Percentiles rank a stretch among this genome's conserved stretches.
phyloP scores from a whole-genome alignment of 768 basidiomycete species.

The Xerocomellus intermedius region DNA sequence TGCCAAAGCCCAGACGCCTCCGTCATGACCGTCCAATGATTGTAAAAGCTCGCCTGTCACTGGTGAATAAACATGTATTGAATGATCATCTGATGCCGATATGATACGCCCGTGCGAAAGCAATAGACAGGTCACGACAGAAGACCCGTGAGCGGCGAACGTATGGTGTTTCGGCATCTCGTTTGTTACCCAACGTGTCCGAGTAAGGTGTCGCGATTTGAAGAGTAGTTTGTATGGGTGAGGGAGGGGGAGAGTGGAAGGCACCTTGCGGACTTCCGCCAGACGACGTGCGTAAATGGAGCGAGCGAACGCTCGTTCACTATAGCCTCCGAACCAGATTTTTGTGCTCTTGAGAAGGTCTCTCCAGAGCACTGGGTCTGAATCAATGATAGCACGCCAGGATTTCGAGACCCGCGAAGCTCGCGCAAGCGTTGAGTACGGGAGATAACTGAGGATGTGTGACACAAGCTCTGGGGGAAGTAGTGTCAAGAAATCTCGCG shows the following conservation, averaged over 20 bases:
- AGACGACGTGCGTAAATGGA: slow-evolving; percentile 64
- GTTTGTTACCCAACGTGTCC: slow-evolving; percentile 76
- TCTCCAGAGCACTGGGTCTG: slow-evolving; percentile 86
- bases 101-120: slow-evolving; percentile 95
- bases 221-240: slow-evolving; percentile 93
- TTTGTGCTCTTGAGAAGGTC: slow-evolving; percentile 79
- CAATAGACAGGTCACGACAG: slow-evolving; percentile 93
- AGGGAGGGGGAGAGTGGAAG: slow-evolving; percentile 60
- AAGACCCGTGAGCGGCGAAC: slow-evolving; percentile 84
- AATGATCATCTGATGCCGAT: slow-evolving; percentile 95
- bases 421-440: slow-evolving; percentile 77
- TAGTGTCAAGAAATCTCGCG: slow-evolving; percentile 90
- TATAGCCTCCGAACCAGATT: slow-evolving; percentile 87
- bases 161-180: slow-evolving; percentile 71
- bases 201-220: slow-evolving; percentile 82
- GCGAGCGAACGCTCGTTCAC: slow-evolving; percentile 76
- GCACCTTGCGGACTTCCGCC: slow-evolving; percentile 37
- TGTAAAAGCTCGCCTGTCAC: slow-evolving; percentile 70
- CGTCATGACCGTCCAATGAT: slow-evolving; percentile 86
- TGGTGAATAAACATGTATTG: slow-evolving; percentile 94
- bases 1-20: slow-evolving; percentile 96
- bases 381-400: slow-evolving; percentile 92
- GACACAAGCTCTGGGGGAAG: slow-evolving; percentile 92
- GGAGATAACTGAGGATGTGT: slow-evolving; percentile 81
- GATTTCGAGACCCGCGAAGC: slow-evolving; percentile 86